Base-by-base conservation (phyloP, 2,329 filamentous ascomycete genomes). In the Corinectria fuckeliana region DNA sequence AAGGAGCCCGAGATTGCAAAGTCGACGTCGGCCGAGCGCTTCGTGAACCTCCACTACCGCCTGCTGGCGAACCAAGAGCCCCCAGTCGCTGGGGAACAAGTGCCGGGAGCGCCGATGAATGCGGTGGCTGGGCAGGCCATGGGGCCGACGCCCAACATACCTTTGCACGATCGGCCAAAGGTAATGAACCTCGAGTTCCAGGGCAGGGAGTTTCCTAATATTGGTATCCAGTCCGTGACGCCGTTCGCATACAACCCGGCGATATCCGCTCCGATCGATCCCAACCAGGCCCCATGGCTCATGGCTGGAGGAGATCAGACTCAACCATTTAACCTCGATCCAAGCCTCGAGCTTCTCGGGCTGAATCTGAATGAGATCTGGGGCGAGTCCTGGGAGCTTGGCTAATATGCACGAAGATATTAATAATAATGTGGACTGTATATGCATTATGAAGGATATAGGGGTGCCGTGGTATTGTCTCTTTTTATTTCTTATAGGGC, bases 1-100 rank as follows among this genome's bases (percentile, higher is more conserved):
- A 87, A 87, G 75, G 81, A 84, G 7, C 70, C 81, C 14, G 83
- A 86, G 63, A 78, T 78, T 7, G 85, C 85, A 56, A 87, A 87
- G 72, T 84, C 84, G 4, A 81, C 81, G 5, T 84, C 84, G 3
- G 84, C 85, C 1, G 84, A 88, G 73, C 76, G 84, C 16, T 87
- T 88, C 65, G 81, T 88, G 64, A 81, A 80, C 57, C 74, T 88
- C 26, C 84, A 88, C 71, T 85, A 84, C 68, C 82, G 82, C 65
- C 77, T 88, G 51, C 71, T 86, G 20, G 81, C 82, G 3, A 82
- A 83, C 58, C 84, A 86, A 69, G 81, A 85, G 20, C 76, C 78
- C 9, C 75, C 78, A 1, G 73, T 75, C 25, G 70, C 75, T 6
- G 72, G 75, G 6, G 75, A 69, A 18, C 65, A 69, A 28, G 48